Base-by-base conservation (phyloP, 306 rosid species). In the Acacia acuminata region DNA sequence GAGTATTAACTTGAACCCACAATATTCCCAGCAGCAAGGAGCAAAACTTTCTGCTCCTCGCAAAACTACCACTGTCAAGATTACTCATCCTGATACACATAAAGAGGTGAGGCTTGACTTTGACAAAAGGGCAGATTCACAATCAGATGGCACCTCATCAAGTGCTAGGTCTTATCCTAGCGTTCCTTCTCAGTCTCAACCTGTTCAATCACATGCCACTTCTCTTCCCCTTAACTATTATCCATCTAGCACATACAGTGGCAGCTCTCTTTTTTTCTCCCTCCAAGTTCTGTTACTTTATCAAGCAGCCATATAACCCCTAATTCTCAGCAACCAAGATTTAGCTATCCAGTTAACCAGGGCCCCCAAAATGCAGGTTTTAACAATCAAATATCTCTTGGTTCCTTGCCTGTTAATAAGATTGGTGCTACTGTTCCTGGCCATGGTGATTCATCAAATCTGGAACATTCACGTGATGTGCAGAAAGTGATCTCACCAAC, bases 61-160 rank as follows among this genome's bases (percentile, higher is more conserved):
- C 71, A 96, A 93, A 84, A 83, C 96, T 79, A 73, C 87, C 42
- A 10, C 91, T 53, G 97, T 96, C 13, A 93, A 90, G 88, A 93
- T 93, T 65, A 96, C 96, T 77, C 95, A 96, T 87, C 98, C 98
- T 17, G 93, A 96, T 66, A 96, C 98, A 3, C 97, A 85, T 82
- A 92, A 96, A 82, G 98, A 90, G 78, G 85, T 96, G 83, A 87
- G 89, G 81, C 93, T 96, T 82, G 99, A 96, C 79, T 92, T 93
- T 85, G 99, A 93, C 79, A 93, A 89, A 85, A 85, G 88, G 65
- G 27, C 85, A 30, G 93, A 88, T 75, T 74, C 84, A 20, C 82
- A 80, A 87, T 42, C 87, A 51, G 98, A 91, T 85, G 84, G 90
- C 68, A 89, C 85, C 19, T 76, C 93, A 43, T 86, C 97, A 53